Evolutionary conservation across 495 filamentous ascomycete genomes (phyloP), one percentile per base, ranked within the genome.

Genomic region (Melanomma pulvis-pyrius): DNA sequence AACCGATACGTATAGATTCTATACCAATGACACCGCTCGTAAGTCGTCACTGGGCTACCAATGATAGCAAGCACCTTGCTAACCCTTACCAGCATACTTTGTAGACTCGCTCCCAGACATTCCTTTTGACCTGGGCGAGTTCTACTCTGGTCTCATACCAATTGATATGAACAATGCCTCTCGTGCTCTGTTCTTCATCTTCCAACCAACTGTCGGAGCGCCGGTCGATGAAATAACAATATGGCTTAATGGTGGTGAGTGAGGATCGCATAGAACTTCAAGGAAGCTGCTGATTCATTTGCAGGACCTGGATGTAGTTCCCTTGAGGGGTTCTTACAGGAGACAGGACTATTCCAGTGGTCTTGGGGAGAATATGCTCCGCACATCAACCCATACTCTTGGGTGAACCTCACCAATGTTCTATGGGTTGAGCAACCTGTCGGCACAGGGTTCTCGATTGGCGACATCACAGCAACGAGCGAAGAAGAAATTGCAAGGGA

Each of bases 371-470:
- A 81, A 1, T 83, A 79, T 63, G 79, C 78, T 21, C 86, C 87
- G 2, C 77, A 83, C 0, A 74, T 81, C 41, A 90, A 90, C 72
- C 80, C 79, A 19, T 90, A 88, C 75, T 81, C 82, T 1, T 91
- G 87, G 87, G 84, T 85, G 28, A 87, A 87, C 46, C 71, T 89
- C 28, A 88, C 86, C 30, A 88, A 89, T 67, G 80, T 87, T 54
- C 74, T 88, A 3, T 88, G 70, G 70, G 70, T 70, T 34, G 66
- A 70, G 32, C 67, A 70, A 29, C 67, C 60, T 0, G 57, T 74
- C 13, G 72, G 72, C 17, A 62, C 61, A 0, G 70, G 70, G 19
- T 73, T 68, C 64, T 61, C 63, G 5, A 68, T 65, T 48, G 63
- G 70, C 62, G 61, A 63, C 0, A 49, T 62, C 19, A 65, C 24